These are phyloP conservation scores for Favolaschia claudopus DNA, from an alignment of 768 basidiomycete genomes.

Conservation along the genomic window DNA sequence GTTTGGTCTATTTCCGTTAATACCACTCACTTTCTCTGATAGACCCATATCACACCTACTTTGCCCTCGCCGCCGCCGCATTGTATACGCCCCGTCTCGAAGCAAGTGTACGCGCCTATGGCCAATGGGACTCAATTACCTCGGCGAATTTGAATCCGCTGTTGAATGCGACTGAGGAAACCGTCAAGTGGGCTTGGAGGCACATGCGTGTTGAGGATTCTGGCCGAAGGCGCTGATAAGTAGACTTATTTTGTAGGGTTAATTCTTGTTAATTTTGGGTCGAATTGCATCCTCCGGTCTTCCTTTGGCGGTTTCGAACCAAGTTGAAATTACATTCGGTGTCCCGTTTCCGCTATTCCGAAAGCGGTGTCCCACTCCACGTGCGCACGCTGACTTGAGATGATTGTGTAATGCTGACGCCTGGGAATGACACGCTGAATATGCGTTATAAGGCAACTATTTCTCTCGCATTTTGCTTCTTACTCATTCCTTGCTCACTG, in stretches of 20 bases:
- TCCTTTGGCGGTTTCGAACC: too few relatives aligned
- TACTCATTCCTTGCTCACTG: neutral
- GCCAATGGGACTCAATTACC: constrained; percentile 63
- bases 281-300: too few relatives aligned
- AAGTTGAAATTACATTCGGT: too few relatives aligned
- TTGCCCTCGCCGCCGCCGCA: constrained; percentile 84
- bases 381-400: too few relatives aligned
- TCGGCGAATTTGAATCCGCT: constrained; percentile 72
- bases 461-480: too few relatives aligned
- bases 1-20: neutral
- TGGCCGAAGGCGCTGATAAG: neutral
- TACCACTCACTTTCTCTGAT: neutral
- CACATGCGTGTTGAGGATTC: constrained; percentile 1
- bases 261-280: too few relatives aligned
- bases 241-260: neutral
- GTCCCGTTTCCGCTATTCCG: too few relatives aligned
- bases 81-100: constrained; percentile 59
- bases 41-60: constrained; percentile 97
- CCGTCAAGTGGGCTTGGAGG: constrained; percentile 69
- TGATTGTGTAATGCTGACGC: too few relatives aligned
- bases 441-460: too few relatives aligned
- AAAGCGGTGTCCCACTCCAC: too few relatives aligned
- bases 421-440: too few relatives aligned
- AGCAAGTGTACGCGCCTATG: constrained; percentile 29
- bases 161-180: constrained; percentile 73